Percentiles rank a stretch among this genome's conserved stretches.
Conservation (phyloP, 2,329 filamentous ascomycete genomes). For the Colletotrichum tofieldiae region DNA sequence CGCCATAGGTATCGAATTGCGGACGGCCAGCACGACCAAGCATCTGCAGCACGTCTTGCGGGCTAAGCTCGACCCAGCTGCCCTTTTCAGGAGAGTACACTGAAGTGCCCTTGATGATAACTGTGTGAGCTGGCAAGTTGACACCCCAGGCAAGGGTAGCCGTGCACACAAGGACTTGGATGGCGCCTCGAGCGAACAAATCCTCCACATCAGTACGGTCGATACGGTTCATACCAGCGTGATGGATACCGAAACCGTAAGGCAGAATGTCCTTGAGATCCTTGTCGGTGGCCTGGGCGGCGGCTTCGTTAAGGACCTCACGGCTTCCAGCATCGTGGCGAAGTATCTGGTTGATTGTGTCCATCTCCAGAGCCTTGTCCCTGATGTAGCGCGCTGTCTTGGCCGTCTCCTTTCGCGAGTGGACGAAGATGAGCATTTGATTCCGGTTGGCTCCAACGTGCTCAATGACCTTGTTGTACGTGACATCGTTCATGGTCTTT, state of each 20-base stretch:
- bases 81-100: conserved; percentile 99
- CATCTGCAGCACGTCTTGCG: conserved; percentile 99
- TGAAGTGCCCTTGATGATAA: conserved; percentile 98
- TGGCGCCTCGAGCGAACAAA: conserved; percentile 89
- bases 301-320: conserved; percentile 89
- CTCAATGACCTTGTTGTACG: conserved; percentile 96
- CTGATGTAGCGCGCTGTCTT: conserved; percentile 97
- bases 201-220: conserved; percentile 97
- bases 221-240: conserved; percentile 96
- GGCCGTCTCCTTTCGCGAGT: conserved; percentile 97
- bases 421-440: conserved; percentile 99
- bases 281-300: conserved; percentile 84
- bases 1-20: conserved; percentile 97
- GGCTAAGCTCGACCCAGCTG: conserved; percentile 97
- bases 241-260: conserved; percentile 98
- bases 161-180: conserved; percentile 96
- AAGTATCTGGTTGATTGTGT: conserved; percentile 96
- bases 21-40: conserved; percentile 96
- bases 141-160: conserved; percentile 99
- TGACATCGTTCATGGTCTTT: conserved; percentile 99
- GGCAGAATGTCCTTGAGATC: conserved; percentile 95
- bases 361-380: conserved; percentile 96
- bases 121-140: conserved; percentile 96
- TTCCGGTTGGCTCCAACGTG: conserved; percentile 94
- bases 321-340: conserved; percentile 92